These are phyloP conservation scores for Albifimbria verrucaria DNA, from an alignment of 2,329 filamentous ascomycete genomes.

Conservation along the genomic window DNA sequence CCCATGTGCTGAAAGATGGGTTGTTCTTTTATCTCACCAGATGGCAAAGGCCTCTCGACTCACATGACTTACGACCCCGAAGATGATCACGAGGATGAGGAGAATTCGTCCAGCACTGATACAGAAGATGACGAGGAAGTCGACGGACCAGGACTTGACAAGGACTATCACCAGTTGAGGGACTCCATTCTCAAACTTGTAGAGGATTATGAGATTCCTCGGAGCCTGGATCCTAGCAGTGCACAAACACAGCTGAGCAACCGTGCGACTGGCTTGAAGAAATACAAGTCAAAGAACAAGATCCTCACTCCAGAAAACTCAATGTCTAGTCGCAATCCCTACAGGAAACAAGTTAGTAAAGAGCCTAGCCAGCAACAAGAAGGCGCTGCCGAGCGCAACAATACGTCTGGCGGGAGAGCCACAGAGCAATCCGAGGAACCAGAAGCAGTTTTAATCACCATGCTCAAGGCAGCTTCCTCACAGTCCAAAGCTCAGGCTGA, in stretches of 20 bases:
- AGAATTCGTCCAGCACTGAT: slow-evolving; percentile 57
- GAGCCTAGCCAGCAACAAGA: slow-evolving; percentile 9
- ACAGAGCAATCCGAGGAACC: slow-evolving; percentile 29
- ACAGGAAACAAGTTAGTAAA: slow-evolving; percentile 35
- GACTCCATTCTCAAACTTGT: slow-evolving; percentile 78
- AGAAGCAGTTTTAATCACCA: slow-evolving; percentile 60
- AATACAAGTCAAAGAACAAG: slow-evolving; percentile 58
- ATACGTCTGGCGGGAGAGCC: slow-evolving; percentile 5
- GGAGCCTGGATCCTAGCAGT: slow-evolving; percentile 58
- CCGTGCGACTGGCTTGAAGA: slow-evolving; percentile 59
- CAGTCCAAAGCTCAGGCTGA: slow-evolving; percentile 77
- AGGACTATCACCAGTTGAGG: slow-evolving; percentile 77
- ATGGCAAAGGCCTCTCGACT: slow-evolving; percentile 67
- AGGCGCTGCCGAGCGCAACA: slow-evolving; percentile 6
- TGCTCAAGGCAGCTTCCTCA: slow-evolving; percentile 73
- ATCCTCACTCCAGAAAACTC: slow-evolving; percentile 49
- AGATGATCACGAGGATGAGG: slow-evolving; percentile 63
- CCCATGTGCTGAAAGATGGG: slow-evolving; percentile 80
- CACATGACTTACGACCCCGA: slow-evolving; percentile 71
- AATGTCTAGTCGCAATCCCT: slow-evolving; percentile 57
- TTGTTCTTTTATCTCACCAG: slow-evolving; percentile 74
- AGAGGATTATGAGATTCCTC: slow-evolving; percentile 77
- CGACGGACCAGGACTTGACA: slow-evolving; percentile 63
- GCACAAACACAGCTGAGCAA: slow-evolving; percentile 67
- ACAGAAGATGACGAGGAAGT: slow-evolving; percentile 61